A percentile compares a stretch with the other conserved stretches of the same genome.
These are phyloP conservation scores for Aspergillus funiculosus DNA, from an alignment of 495 filamentous ascomycete species.

Conservation along the genomic window DNA sequence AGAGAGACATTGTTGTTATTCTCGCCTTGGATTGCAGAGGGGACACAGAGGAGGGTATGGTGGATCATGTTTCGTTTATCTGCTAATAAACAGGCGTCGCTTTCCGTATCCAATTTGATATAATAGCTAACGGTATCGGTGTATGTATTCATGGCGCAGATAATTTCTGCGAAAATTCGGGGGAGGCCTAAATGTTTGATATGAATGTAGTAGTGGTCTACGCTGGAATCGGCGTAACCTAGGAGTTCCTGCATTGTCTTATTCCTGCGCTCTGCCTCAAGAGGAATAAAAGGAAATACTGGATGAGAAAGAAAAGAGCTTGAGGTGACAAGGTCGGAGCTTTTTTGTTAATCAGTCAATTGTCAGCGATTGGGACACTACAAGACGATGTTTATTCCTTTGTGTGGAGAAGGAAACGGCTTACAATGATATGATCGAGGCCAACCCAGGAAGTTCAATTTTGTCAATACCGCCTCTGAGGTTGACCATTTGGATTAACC, in stretches of 20 bases:
- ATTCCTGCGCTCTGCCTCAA: constrained; percentile 20
- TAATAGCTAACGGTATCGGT: constrained; percentile 23
- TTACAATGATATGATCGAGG: constrained; percentile 35
- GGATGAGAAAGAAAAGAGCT: constrained; percentile 26
- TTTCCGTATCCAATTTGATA: neutral
- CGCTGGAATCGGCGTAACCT: constrained; percentile 20
- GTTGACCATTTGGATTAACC: constrained; percentile 32
- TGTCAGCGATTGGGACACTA: too few relatives aligned
- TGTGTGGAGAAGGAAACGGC: neutral
- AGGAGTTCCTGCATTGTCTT: constrained; percentile 26
- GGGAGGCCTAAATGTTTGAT: constrained; percentile 30
- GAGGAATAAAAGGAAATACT: constrained; percentile 32
- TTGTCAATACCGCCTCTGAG: constrained; percentile 34
- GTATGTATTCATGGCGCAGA: constrained; percentile 30
- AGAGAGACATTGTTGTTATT: constrained; percentile 15
- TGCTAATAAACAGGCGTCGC: constrained; percentile 25
- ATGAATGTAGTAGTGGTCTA: constrained; percentile 25
- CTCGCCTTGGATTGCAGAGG: constrained; percentile 20
- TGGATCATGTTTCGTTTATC: constrained; percentile 39
- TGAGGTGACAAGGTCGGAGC: constrained; percentile 35
- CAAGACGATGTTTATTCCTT: neutral
- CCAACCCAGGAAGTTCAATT: constrained; percentile 29
- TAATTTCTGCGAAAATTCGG: constrained; percentile 25
- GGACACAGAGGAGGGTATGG: constrained; percentile 27
- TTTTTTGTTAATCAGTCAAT: constrained; percentile 6